These are phyloP conservation scores for Nitzschia putrida DNA, from an alignment of 108 stramenopile species.

Conservation along the genomic window DNA sequence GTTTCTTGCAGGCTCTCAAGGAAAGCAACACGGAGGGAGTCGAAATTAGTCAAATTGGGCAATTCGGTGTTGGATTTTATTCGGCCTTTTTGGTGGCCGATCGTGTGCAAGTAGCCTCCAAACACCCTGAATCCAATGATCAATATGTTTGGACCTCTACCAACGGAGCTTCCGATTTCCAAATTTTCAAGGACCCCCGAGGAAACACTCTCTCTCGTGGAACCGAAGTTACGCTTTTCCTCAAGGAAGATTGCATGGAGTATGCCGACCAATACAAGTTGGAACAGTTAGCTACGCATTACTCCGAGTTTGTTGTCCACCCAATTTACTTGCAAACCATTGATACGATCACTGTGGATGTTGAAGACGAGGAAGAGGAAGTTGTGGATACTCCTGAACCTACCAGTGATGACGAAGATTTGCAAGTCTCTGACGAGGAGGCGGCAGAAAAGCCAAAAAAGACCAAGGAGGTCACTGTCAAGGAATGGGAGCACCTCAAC, in stretches of 20 bases:
- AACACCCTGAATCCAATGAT: slow-evolving; percentile 81
- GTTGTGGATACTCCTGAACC: slow-evolving; percentile 60
- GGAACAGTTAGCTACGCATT: slow-evolving; percentile 86
- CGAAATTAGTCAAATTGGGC: slow-evolving; percentile 93
- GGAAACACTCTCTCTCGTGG: slow-evolving; percentile 97
- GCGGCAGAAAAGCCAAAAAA: slow-evolving; percentile 72
- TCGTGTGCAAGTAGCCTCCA: slow-evolving; percentile 91
- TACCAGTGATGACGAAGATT: slow-evolving; percentile 63
- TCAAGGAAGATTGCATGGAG: slow-evolving; percentile 95
- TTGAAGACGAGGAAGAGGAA: slow-evolving; percentile 80
- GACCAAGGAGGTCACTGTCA: slow-evolving; percentile 84
- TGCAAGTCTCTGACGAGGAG: slow-evolving; percentile 49
- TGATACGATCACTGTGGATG: slow-evolving; percentile 73
- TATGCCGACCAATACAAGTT: slow-evolving; percentile 81
- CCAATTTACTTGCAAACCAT: slow-evolving; percentile 91
- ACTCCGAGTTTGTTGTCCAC: slow-evolving; percentile 99
- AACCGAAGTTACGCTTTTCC: slow-evolving; percentile 97
- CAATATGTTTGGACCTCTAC: slow-evolving; percentile 97
- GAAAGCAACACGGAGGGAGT: slow-evolving; percentile 50
- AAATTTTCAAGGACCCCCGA: slow-evolving; percentile 90
- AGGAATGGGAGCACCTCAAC: slow-evolving; percentile 93
- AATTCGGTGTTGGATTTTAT: slow-evolving; percentile 99
- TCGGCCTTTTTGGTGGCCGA: slow-evolving; percentile 94
- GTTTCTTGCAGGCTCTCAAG: slow-evolving; percentile 94
- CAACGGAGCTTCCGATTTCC: slow-evolving; percentile 89